Conservation (phyloP, 2,329 filamentous ascomycete genomes). For the Myriosclerotinia scirpicola region DNA sequence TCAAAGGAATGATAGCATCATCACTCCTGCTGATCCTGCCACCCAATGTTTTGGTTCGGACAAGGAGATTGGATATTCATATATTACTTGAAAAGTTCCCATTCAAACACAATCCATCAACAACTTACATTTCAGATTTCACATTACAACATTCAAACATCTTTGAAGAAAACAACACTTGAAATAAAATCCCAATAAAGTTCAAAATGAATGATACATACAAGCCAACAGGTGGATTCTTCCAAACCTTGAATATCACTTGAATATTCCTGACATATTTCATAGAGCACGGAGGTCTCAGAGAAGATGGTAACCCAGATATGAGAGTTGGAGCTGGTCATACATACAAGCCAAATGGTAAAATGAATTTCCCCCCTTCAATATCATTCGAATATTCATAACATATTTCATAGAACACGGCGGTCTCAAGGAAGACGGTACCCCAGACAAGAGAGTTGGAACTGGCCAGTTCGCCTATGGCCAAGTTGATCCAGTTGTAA, state of each 20-base stretch:
- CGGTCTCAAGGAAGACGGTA: slow-evolving; percentile 46
- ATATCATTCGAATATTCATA: neutral
- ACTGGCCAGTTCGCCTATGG: slow-evolving; percentile 37
- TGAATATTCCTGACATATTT: neutral
- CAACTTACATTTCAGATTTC: neutral
- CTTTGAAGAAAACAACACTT: neutral
- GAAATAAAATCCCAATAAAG: slow-evolving; percentile 12
- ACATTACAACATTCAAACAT: neutral
- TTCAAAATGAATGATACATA: slow-evolving; percentile 28
- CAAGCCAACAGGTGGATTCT: slow-evolving; percentile 28
- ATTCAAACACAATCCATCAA: neutral
- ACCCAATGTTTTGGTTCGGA: neutral
- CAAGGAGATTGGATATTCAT: neutral
- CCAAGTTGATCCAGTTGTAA: slow-evolving; percentile 7
- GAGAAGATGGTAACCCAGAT: slow-evolving; percentile 46
- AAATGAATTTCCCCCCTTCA: neutral
- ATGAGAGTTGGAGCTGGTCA: slow-evolving; percentile 44
- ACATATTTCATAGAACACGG: slow-evolving; percentile 41
- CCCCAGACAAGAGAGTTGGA: slow-evolving; percentile 44
- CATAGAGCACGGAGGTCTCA: slow-evolving; percentile 45
- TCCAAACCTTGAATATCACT: neutral
- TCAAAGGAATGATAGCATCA: neutral
- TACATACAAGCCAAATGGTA: slow-evolving; percentile 30
- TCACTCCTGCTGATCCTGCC: neutral
- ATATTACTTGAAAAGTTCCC: neutral